Evolutionary conservation across 768 basidiomycete genomes (phyloP).

Genomic region (Rhodocollybia butyracea): DNA sequence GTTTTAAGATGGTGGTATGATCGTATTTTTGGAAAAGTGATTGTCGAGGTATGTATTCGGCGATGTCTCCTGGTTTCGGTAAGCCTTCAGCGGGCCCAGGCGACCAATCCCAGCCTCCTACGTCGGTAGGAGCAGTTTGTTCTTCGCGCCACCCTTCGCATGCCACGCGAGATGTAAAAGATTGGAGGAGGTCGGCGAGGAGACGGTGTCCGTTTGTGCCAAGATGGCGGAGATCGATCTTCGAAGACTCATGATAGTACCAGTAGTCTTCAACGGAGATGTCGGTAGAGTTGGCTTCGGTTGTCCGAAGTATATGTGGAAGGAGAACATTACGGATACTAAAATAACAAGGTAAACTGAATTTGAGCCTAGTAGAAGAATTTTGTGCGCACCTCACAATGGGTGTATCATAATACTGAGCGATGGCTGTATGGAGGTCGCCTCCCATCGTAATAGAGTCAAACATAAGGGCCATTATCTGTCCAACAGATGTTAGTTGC

Average conservation of each 20-base stretch:
- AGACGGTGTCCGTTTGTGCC: conserved; percentile 1
- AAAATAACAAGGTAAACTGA: not conserved
- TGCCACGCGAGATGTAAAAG: conserved; percentile 1
- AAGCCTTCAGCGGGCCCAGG: not conserved
- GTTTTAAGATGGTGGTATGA: not conserved
- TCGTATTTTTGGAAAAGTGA: conserved; percentile 3
- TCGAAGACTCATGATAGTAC: not conserved
- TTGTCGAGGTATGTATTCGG: not conserved
- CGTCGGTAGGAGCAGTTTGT: not conserved
- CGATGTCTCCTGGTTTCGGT: not conserved
- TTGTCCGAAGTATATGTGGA: not conserved
- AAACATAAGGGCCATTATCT: conserved; percentile 6
- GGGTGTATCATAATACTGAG: conserved; percentile 3
- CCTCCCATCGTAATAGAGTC: not conserved
- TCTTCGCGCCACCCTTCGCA: conserved; percentile 4
- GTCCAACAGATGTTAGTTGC: no score
- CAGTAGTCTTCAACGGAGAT: conserved; percentile 2
- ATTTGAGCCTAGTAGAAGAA: not conserved
- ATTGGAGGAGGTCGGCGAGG: not conserved
- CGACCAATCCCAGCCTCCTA: not conserved
- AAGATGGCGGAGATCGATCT: conserved; percentile 3
- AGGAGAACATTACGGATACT: conserved; percentile 5
- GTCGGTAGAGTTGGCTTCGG: not conserved
- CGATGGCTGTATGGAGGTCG: not conserved
- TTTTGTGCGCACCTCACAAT: not conserved